phyloP scores from a whole-genome alignment of 495 filamentous ascomycete genomes.

The Xylaria bambusicola region DNA sequence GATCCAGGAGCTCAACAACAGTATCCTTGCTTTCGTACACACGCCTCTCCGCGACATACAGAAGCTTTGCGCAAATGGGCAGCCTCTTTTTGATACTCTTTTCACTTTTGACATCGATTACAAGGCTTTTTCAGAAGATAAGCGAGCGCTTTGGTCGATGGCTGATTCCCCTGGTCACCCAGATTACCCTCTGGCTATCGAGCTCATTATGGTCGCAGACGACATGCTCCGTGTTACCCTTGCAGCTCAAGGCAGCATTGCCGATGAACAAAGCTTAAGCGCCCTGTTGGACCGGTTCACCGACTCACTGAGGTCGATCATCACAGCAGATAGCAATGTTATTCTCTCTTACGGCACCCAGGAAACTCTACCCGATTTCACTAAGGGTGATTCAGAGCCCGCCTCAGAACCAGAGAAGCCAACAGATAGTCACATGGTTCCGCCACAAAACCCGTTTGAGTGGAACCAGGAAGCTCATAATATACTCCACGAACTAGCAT shows the following conservation, averaged over 20 bases:
- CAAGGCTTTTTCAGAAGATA: slow-evolving; percentile 21
- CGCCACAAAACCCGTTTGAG: slow-evolving; percentile 34
- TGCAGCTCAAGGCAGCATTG: slow-evolving; percentile 49
- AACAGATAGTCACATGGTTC: not conserved
- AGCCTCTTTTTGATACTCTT: slow-evolving; percentile 75
- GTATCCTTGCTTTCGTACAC: slow-evolving; percentile 65
- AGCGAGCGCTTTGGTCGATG: slow-evolving; percentile 55
- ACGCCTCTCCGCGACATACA: slow-evolving; percentile 71
- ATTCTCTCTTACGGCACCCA: not conserved
- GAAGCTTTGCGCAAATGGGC: slow-evolving; percentile 63
- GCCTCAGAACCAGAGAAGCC: not conserved
- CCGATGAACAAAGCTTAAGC: slow-evolving; percentile 31
- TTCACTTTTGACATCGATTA: slow-evolving; percentile 75
- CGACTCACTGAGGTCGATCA: slow-evolving; percentile 24
- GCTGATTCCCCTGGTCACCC: slow-evolving; percentile 49
- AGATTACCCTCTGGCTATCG: slow-evolving; percentile 76
- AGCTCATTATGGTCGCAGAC: slow-evolving; percentile 56
- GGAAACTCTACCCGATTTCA: not conserved
- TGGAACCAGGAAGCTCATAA: slow-evolving; percentile 55
- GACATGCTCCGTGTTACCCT: slow-evolving; percentile 53
- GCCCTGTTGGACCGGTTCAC: slow-evolving; percentile 47
- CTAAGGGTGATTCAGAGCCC: not conserved
- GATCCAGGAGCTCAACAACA: slow-evolving; percentile 64
- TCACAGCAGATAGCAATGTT: slow-evolving; percentile 15
- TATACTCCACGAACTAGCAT: slow-evolving; percentile 62